Base-by-base conservation (phyloP, 2,329 filamentous ascomycete species). In the Alternaria solani region DNA sequence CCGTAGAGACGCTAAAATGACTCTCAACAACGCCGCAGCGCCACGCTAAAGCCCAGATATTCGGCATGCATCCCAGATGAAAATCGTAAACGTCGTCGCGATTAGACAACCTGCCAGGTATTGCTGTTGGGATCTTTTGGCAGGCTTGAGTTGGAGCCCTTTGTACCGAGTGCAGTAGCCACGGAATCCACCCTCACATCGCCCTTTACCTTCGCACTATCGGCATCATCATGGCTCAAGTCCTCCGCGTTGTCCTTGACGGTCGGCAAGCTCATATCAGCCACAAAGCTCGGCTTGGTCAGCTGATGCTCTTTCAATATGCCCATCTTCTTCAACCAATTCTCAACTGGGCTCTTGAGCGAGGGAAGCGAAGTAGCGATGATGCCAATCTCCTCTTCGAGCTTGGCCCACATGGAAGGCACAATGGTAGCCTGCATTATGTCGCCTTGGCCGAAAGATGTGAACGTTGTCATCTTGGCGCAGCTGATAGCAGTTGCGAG, bases 371-470 rank as follows among this genome's bases (percentile, higher is more conserved):
- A 73, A 11, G 63, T 59, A 23, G 69, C 72, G 46, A 75, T 73
- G n/a, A 74, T 73, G 16, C 70, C 70, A 12, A 70, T 64, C 4
- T 67, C 44, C 36, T 75, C 70, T 59, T 75, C 72, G 1, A 74
- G 39, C 46, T 72, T 75, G 20, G 71, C 65, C 57, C 62, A 68
- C 36, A 69, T 55, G 8, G 70, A 73, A 14, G 71, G 67, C 42
- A 61, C 43, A 23, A 74, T 66, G 18, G 71, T 71, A 1, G 54
- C 66, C 57, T 74, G 71, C 57, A 73, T 65, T 4, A 64, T 59
- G 42, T 75, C 72, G 28, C 72, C 71, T 32, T 68, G 59, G 7
- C 67, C 67, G 20, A 71, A 67, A 5, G 49, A 30, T 9, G 55
- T 61, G 51, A 72, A 73, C 0, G 68, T 74, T 12, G 66, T 68